Evolutionary conservation across 345 rosid genomes (phyloP).

Genomic region (Pelargonium nanum): DNA sequence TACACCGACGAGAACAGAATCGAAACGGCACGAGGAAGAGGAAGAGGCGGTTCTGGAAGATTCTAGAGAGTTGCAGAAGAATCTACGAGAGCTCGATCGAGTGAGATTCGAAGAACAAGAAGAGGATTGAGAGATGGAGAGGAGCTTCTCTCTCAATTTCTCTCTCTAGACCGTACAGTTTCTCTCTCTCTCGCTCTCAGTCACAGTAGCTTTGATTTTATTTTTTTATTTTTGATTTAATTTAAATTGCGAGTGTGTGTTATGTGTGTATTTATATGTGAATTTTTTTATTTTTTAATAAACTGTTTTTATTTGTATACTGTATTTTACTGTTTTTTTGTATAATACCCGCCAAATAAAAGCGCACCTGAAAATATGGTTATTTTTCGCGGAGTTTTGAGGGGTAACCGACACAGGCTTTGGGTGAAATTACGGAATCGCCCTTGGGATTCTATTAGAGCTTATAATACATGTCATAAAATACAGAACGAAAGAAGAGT

Average conservation of each 20-base stretch:
- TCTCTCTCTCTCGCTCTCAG: not conserved
- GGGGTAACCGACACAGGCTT: slow-evolving; percentile 26
- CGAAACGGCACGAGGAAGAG: slow-evolving; percentile 2
- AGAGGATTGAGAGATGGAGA: slow-evolving; percentile 14
- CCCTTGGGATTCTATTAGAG: slow-evolving; percentile 9
- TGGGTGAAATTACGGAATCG: not conserved
- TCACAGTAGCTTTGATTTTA: not conserved
- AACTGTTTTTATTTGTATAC: slow-evolving; percentile 7
- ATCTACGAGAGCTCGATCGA: slow-evolving; percentile 19
- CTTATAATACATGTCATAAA: too few relatives aligned
- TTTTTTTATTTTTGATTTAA: not conserved
- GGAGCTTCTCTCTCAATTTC: slow-evolving; percentile 13
- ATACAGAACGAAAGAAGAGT: too few relatives aligned
- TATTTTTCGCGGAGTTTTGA: slow-evolving; percentile 14
- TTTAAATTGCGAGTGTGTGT: not conserved
- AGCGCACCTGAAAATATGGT: slow-evolving; percentile 4
- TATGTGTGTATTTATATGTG: not conserved
- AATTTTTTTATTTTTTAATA: not conserved
- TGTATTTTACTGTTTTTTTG: slow-evolving; percentile 3
- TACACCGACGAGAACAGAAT: not conserved
- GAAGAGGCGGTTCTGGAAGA: slow-evolving; percentile 6
- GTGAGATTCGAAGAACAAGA: not conserved
- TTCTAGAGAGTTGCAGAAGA: not conserved
- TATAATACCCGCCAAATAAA: slow-evolving; percentile 22
- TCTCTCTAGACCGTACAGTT: slow-evolving; percentile 26